A percentile compares a stretch with the other conserved stretches of the same genome.
phyloP scores from a whole-genome alignment of 495 filamentous ascomycete species.

The Penicillium cinerascens region DNA sequence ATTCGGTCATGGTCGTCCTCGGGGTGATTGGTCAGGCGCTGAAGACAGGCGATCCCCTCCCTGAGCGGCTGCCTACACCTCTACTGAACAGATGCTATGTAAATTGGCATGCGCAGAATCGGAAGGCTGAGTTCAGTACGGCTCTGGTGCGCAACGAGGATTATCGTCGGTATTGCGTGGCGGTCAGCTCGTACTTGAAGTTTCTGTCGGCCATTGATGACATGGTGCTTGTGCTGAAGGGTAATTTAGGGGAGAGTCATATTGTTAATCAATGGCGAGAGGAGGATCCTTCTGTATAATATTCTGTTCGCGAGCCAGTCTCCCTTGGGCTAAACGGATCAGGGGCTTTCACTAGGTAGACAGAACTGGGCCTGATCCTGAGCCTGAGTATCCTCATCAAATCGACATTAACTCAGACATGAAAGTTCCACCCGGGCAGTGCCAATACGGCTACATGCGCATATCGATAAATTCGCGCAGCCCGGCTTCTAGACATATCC shows the following conservation, averaged over 20 bases:
- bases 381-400: too few relatives aligned
- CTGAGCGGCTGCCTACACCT: too few relatives aligned
- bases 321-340: too few relatives aligned
- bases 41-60: neutral
- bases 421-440: too few relatives aligned
- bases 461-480: too few relatives aligned
- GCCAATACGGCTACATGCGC: too few relatives aligned
- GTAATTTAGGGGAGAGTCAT: neutral
- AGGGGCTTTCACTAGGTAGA: too few relatives aligned
- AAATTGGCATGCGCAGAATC: neutral
- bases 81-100: neutral
- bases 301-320: neutral
- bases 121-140: neutral
- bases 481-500: too few relatives aligned
- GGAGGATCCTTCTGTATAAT: neutral
- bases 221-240: neutral
- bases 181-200: neutral
- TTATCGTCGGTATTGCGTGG: conserved; percentile 1
- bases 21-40: neutral
- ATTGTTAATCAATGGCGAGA: neutral
- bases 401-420: too few relatives aligned
- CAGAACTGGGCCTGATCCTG: too few relatives aligned
- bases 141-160: neutral
- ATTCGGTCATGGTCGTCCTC: neutral
- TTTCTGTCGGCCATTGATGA: neutral